phyloP scores from a whole-genome alignment of 2,329 filamentous ascomycete genomes.

The Coniosporium tulheliwenetii region DNA sequence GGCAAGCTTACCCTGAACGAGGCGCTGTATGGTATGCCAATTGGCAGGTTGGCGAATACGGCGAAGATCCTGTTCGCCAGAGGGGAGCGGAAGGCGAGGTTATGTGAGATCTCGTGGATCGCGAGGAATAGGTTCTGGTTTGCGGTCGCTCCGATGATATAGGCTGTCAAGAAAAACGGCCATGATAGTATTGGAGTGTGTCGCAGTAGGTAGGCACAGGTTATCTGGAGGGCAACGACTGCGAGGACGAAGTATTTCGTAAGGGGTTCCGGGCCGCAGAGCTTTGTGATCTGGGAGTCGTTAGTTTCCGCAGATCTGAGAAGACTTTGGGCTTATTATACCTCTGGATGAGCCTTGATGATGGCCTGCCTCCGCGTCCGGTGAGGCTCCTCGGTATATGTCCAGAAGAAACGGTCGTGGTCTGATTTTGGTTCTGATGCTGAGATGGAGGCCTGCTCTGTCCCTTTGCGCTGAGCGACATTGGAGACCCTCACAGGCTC shows the following conservation, averaged over 20 bases:
- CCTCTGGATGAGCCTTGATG: conserved; percentile 96
- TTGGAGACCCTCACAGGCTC: conserved; percentile 10
- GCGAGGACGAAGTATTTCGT: conserved; percentile 83
- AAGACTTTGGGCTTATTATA: conserved; percentile 18
- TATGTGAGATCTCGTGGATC: conserved; percentile 98
- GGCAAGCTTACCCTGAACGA: conserved; percentile 58
- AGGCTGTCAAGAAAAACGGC: conserved; percentile 74
- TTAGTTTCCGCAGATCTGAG: not conserved
- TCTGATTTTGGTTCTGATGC: conserved; percentile 5
- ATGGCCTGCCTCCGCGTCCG: conserved; percentile 80
- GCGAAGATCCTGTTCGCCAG: conserved; percentile 72
- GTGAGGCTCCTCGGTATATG: conserved; percentile 96
- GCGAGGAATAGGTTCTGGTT: conserved; percentile 98
- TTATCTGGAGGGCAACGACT: conserved; percentile 70
- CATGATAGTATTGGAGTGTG: conserved; percentile 67
- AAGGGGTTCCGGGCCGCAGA: conserved; percentile 88
- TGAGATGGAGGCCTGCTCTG: not conserved
- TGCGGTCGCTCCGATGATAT: conserved; percentile 81
- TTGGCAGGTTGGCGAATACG: conserved; percentile 88
- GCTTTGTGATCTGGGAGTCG: conserved; percentile 63
- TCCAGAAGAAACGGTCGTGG: conserved; percentile 77
- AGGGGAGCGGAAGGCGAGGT: conserved; percentile 76
- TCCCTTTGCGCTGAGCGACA: not conserved
- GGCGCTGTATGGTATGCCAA: conserved; percentile 89
- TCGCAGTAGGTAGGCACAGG: conserved; percentile 61